A percentile compares a stretch with the other conserved stretches of the same genome.
Conservation (phyloP, 768 basidiomycete genomes). For the Strobilomyces dryophilus region DNA sequence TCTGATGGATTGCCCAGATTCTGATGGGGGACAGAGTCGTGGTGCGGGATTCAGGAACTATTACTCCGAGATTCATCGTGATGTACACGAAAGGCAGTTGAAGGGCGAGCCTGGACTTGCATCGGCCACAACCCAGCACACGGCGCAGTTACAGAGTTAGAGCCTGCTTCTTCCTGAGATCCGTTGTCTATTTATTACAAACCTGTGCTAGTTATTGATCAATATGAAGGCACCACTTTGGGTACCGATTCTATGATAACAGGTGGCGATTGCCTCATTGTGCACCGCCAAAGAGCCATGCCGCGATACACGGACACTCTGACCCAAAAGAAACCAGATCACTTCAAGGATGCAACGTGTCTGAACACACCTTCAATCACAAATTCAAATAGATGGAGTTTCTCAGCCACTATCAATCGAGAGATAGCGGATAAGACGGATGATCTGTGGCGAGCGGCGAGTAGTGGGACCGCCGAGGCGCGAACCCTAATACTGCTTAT, state of each 20-base stretch:
- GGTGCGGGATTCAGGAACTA: constrained; percentile 49
- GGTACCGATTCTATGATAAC: constrained; percentile 16
- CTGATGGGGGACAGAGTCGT: constrained; percentile 49
- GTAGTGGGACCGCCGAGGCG: not conserved
- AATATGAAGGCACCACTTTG: constrained; percentile 22
- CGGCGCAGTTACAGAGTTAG: constrained; percentile 21
- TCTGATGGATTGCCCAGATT: constrained; percentile 35
- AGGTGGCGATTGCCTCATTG: constrained; percentile 21
- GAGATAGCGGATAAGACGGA: constrained; percentile 16
- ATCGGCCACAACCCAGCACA: constrained; percentile 11
- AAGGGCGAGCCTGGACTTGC: constrained; percentile 16
- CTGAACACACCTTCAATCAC: constrained; percentile 6
- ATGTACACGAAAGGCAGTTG: constrained; percentile 47
- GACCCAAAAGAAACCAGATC: constrained; percentile 11
- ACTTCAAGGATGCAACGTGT: constrained; percentile 28
- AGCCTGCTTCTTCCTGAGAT: constrained; percentile 18
- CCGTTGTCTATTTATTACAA: constrained; percentile 19
- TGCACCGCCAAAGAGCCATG: constrained; percentile 17
- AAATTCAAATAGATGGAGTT: constrained; percentile 28
- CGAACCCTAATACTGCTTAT: constrained; percentile 15
- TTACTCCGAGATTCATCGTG: constrained; percentile 54
- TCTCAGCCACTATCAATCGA: constrained; percentile 18
- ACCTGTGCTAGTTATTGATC: constrained; percentile 18
- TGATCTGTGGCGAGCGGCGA: constrained; percentile 2
- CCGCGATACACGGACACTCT: constrained; percentile 17